Evolutionary conservation across 257 asterid genomes (phyloP), one percentile per base, ranked within the genome.

Genomic region (Eucommia ulmoides): DNA sequence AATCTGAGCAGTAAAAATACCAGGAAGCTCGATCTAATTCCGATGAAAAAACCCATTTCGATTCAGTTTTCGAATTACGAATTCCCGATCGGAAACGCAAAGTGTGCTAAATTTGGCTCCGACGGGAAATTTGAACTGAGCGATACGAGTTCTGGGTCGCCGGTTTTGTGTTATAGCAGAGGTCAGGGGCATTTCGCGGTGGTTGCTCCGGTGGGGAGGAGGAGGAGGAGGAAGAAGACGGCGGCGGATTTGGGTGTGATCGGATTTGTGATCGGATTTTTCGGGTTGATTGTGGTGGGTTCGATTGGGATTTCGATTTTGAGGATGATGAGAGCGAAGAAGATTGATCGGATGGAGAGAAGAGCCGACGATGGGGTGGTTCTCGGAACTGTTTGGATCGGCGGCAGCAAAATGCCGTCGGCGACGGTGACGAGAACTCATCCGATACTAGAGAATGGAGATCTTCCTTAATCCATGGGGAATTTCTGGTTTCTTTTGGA

Each of bases 281-380:
- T 66, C 16, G 77, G 74, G 24, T 24, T 83, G 62, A 48, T 61
- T 14, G 20, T 80, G 51, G 64, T 67, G 50, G 83, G 62, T 20
- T 51, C 65, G 23, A 63, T 49, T 0, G 83, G 65, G 19, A 38
- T 52, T 18, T 42, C 73, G 58, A 60, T 69, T 3, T 16, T 69
- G 21, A 70, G 72, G 53, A 63, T 64, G 21, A 46, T 65, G 10
- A 50, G 59, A 11, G 64, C 55, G 46, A 83, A 64, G 60, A 80
- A 55, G 49, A 65, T 49, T 47, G 56, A 65, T 29, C 82, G 35
- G 33, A 70, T 73, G 83, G 81, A 65, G 19, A 74, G 72, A 44
- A 86, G 74, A 59, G 83, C 80, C 20, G 81, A 71, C 9, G 87
- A 73, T 53, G 94, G 78, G n/a, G 94, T 76, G 58, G 52, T 59